A percentile compares a stretch with the other conserved stretches of the same genome.
These are phyloP conservation scores for Clavulina sp. DNA, from an alignment of 768 basidiomycete species.

Conservation along the genomic window DNA sequence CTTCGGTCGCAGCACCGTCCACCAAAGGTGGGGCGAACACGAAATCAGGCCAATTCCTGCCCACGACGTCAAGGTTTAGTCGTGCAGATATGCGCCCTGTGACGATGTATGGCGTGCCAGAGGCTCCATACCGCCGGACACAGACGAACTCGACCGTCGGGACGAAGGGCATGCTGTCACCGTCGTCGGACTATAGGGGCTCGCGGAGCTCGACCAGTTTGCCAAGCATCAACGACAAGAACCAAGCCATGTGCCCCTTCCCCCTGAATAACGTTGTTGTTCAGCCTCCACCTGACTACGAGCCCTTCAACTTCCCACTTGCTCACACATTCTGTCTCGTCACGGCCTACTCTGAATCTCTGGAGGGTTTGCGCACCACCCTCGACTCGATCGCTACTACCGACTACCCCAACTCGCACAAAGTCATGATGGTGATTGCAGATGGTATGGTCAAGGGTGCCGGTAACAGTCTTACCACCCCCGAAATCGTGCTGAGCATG, in stretches of 20 bases:
- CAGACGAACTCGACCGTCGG: constrained; percentile 27
- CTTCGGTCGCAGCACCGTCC: constrained; percentile 61
- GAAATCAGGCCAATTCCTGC: constrained; percentile 24
- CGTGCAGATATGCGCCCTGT: constrained; percentile 31
- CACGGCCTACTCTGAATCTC: constrained; percentile 94
- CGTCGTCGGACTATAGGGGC: constrained; percentile 3
- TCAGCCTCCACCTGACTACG: constrained; percentile 78
- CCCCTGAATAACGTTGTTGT: constrained; percentile 76
- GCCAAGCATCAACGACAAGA: constrained; percentile 27
- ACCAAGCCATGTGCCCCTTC: constrained; percentile 55
- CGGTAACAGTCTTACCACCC: constrained; percentile 76
- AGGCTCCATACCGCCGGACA: constrained; percentile 26
- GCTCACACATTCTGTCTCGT: constrained; percentile 90
- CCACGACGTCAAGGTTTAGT: constrained; percentile 34
- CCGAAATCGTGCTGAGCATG: constrained; percentile 87
- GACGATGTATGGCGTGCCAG: constrained; percentile 10
- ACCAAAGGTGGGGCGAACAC: constrained; percentile 24
- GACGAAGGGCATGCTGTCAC: constrained; percentile 9
- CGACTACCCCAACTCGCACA: constrained; percentile 97
- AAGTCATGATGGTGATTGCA: constrained; percentile 84
- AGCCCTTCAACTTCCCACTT: constrained; percentile 92
- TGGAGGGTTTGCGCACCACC: constrained; percentile 91
- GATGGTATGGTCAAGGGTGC: constrained; percentile 98
- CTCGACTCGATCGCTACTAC: constrained; percentile 97
- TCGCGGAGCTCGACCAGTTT: constrained; percentile 44